Conservation (phyloP, 2,329 filamentous ascomycete species). For the Colletotrichum echinochloae region DNA sequence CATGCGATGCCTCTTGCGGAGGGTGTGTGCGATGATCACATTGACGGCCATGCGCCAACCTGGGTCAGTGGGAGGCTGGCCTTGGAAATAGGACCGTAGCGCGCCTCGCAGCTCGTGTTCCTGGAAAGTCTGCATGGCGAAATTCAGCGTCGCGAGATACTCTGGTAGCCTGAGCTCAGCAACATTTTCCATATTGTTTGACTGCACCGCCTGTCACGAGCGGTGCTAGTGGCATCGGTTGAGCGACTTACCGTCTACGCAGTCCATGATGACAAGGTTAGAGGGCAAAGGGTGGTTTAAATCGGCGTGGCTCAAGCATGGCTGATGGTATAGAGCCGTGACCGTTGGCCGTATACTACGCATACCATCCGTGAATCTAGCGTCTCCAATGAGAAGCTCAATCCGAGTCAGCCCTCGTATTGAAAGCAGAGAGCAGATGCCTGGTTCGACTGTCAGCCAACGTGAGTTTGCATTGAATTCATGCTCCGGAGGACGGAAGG, state of each 20-base stretch:
- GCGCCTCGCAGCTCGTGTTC: conserved; percentile 34
- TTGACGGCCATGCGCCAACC: conserved; percentile 36
- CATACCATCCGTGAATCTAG: conserved; percentile 23
- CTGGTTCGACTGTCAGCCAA: conserved; percentile 17
- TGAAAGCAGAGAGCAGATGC: conserved; percentile 34
- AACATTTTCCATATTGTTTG: neutral
- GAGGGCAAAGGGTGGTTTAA: conserved; percentile 32
- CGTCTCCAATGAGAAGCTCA: conserved; percentile 34
- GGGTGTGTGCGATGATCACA: conserved; percentile 15
- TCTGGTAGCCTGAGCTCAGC: neutral
- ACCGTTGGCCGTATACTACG: neutral
- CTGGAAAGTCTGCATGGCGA: conserved; percentile 13
- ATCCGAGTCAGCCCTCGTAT: conserved; percentile 21
- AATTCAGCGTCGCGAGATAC: conserved; percentile 20
- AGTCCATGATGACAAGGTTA: conserved; percentile 36
- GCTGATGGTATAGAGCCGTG: neutral
- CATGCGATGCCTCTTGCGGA: conserved; percentile 29
- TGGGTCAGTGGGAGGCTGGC: conserved; percentile 24
- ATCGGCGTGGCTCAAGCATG: conserved; percentile 21
- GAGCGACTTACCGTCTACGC: conserved; percentile 24
- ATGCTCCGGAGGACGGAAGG: neutral
- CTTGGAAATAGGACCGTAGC: conserved; percentile 26
- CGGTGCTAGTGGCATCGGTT: neutral
- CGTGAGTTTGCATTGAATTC: neutral
- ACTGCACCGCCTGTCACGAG: neutral